A percentile compares a stretch with the other conserved stretches of the same genome.
phyloP scores from a whole-genome alignment of 1,284 basidiomycete species.

The Leccinum griseonigrum region DNA sequence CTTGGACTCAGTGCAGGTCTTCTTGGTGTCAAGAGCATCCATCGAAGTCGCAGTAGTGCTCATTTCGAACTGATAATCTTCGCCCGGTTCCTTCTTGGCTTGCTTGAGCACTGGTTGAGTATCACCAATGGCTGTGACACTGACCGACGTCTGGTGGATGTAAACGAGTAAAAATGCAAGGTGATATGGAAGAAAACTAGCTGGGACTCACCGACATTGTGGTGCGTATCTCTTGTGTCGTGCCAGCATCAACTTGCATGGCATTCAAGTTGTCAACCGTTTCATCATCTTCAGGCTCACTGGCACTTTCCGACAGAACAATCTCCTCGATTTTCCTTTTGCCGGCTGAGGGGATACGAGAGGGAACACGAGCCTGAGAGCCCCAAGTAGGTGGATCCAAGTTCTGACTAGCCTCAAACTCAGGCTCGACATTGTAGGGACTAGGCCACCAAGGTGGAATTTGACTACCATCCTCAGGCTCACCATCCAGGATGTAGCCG shows the following conservation, averaged over 20 bases:
- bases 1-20: background rate
- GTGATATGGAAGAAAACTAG: background rate
- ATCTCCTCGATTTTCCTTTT: constrained; percentile 1
- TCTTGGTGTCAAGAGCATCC: background rate
- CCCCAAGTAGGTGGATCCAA: too few species aligned
- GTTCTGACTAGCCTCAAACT: too few species aligned
- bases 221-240: background rate
- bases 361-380: background rate
- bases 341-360: background rate
- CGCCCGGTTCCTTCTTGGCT: background rate
- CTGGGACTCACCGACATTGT: background rate
- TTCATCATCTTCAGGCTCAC: background rate
- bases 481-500: too few species aligned
- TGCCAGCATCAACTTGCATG: background rate
- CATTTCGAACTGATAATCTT: background rate
- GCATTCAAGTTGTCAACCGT: background rate
- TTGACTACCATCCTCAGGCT: background rate
- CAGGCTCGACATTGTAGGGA: too few species aligned
- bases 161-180: background rate
- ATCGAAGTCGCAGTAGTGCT: background rate
- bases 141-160: background rate
- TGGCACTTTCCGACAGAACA: background rate
- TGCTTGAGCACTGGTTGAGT: background rate
- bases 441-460: too few species aligned
- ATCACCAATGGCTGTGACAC: background rate